Base-by-base conservation (phyloP, 225 moss, liverwort and hornwort genomes). In the Ulota crispa region DNA sequence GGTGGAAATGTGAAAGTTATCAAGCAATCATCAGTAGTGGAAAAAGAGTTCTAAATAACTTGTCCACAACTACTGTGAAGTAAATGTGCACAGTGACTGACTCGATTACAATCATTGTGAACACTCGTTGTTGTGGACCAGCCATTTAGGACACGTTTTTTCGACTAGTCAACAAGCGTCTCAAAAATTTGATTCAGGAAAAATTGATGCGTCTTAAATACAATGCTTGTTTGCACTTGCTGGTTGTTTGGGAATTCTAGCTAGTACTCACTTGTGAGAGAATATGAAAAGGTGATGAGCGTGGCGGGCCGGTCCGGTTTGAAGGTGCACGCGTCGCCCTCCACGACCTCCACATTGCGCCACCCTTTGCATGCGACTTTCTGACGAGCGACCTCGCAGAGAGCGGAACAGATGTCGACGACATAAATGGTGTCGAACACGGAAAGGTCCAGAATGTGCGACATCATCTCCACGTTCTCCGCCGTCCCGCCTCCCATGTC, bases 201-300 rank as follows among this genome's bases (percentile, higher is more conserved):
- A 57, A 57, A 24, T 24, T 24, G n/a, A 57, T 16, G 50, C 18
- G 5, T 45, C 13, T 45, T 45, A 1, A 45, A 13, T 4, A 34
- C 5, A 45, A 45, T 50, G 50, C 16, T 50, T 50, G 57, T 8
- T 24, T 21, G 3, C 57, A 24, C 9, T 24, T 57, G 57, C 16
- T 50, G 18, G 0, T 6, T 50, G 18, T 50, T 5, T 9, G 3
- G 0, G 7, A 55, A 55, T n/a, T 55, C 3, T 0, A 45, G 45
- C 13, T 45, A 0, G 42, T 10, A 0, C 78, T 68, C 75, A 82
- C 97, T 99, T 64, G 98, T 90, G 64, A 99, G 85, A 0, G 98
- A 99, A 65, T 99, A 99, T 13, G 99, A 99, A 86, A 99, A 99
- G 0, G 99, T 99, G 85, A 99, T 86, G 67, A 99, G 91, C 57